A percentile compares a stretch with the other conserved stretches of the same genome.
phyloP scores from a whole-genome alignment of 805 yeast genomes.

The Kodamaea sagamina region DNA sequence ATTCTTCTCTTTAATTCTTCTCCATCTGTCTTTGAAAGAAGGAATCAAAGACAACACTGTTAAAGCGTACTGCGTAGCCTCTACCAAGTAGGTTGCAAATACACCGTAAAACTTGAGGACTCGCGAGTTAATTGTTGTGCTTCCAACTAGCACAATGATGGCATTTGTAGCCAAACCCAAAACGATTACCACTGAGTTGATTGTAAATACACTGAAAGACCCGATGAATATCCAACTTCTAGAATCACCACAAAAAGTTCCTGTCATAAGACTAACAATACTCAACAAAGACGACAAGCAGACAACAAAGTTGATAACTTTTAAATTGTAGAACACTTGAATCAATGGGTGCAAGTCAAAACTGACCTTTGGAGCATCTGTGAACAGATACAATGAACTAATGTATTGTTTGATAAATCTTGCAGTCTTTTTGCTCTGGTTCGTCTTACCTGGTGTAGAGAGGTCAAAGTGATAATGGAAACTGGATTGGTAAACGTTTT shows the following conservation, averaged over 20 bases:
- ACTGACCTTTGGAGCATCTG: conserved; percentile 10
- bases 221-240: conserved; percentile 4
- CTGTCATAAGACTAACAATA: not conserved
- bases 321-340: conserved; percentile 7
- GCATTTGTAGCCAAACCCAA: not conserved
- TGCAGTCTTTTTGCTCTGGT: not conserved
- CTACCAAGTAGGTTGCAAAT: not conserved
- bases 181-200: not conserved
- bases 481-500: not conserved
- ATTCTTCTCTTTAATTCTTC: conserved; percentile 12
- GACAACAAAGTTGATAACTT: conserved; percentile 18
- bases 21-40: conserved; percentile 5
- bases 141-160: not conserved
- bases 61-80: not conserved
- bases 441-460: not conserved
- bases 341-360: conserved; percentile 14
- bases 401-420: not conserved
- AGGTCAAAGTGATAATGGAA: not conserved
- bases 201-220: not conserved
- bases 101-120: not conserved
- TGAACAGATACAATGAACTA: not conserved
- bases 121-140: not conserved
- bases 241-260: not conserved
- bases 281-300: conserved; percentile 2
- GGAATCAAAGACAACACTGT: conserved; percentile 6